phyloP scores from a whole-genome alignment of 768 basidiomycete species.

The Epithele typhae region DNA sequence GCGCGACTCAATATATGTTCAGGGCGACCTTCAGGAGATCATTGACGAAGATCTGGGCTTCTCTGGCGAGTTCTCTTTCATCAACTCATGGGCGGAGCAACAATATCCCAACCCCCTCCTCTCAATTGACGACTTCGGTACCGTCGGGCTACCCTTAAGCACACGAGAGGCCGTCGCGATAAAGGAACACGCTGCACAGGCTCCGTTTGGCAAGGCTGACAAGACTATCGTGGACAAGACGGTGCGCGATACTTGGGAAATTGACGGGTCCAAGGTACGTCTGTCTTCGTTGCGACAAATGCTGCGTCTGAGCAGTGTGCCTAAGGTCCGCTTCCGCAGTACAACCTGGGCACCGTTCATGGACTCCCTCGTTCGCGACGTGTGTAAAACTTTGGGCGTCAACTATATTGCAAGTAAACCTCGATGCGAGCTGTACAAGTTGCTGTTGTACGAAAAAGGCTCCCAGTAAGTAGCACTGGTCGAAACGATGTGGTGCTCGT shows the following conservation, averaged over 20 bases:
- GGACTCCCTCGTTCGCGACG: constrained; percentile 23
- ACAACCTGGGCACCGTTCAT: constrained; percentile 36
- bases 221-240: constrained; percentile 38
- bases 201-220: constrained; percentile 43
- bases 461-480: constrained; percentile 49
- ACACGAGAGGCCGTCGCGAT: constrained; percentile 35
- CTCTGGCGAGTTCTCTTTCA: too few relatives aligned
- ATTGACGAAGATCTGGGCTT: too few relatives aligned
- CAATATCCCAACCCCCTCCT: constrained; percentile 42
- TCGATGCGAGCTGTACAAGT: constrained; percentile 40
- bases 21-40: too few relatives aligned
- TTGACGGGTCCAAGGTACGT: too few relatives aligned
- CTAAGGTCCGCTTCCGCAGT: too few relatives aligned
- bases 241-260: constrained; percentile 49
- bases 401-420: constrained; percentile 24
- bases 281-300: too few relatives aligned
- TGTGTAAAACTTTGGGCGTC: constrained; percentile 36
- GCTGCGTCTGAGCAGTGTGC: too few relatives aligned
- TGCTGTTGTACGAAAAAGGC: constrained; percentile 43
- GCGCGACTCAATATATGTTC: too few relatives aligned
- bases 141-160: constrained; percentile 40
- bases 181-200: constrained; percentile 31
- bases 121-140: constrained; percentile 34
- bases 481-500: too few relatives aligned
- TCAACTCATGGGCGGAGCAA: too few relatives aligned